Conservation (phyloP, 805 yeast genomes). For the Zygoascus biomembranicola region DNA sequence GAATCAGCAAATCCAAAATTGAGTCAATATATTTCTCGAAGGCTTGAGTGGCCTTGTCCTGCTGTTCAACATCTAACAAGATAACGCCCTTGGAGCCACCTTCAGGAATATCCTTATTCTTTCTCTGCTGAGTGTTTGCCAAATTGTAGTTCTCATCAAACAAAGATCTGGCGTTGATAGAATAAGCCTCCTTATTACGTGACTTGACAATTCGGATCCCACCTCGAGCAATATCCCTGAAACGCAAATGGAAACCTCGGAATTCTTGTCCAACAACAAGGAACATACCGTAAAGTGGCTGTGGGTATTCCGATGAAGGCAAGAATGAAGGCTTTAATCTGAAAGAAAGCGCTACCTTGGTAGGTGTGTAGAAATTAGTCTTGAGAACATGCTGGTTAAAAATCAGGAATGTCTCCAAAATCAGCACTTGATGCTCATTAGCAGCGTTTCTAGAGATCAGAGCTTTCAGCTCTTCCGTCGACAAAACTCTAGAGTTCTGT, state of each 20-base stretch:
- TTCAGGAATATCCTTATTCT: constrained; percentile 97
- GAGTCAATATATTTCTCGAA: constrained; percentile 92
- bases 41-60: constrained; percentile 71
- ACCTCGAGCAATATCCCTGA: constrained; percentile 96
- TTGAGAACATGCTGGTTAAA: constrained; percentile 84
- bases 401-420: constrained; percentile 69
- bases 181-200: constrained; percentile 75
- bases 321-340: constrained; percentile 80
- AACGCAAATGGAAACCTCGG: constrained; percentile 94
- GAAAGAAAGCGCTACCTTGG: constrained; percentile 92
- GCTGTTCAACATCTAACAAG: constrained; percentile 60
- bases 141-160: constrained; percentile 95
- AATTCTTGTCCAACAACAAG: constrained; percentile 93
- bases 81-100: constrained; percentile 99
- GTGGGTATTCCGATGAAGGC: constrained; percentile 83
- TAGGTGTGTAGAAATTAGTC: constrained; percentile 88
- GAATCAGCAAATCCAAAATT: constrained; percentile 73
- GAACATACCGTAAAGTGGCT: constrained; percentile 89
- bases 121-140: constrained; percentile 93
- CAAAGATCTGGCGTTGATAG: constrained; percentile 74
- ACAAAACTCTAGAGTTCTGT: constrained; percentile 62
- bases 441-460: constrained; percentile 61
- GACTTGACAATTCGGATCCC: constrained; percentile 94
- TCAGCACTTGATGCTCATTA: constrained; percentile 70
- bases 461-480: constrained; percentile 65